Evolutionary conservation across 345 rosid genomes (phyloP).

Genomic region (Citrus reticulata): DNA sequence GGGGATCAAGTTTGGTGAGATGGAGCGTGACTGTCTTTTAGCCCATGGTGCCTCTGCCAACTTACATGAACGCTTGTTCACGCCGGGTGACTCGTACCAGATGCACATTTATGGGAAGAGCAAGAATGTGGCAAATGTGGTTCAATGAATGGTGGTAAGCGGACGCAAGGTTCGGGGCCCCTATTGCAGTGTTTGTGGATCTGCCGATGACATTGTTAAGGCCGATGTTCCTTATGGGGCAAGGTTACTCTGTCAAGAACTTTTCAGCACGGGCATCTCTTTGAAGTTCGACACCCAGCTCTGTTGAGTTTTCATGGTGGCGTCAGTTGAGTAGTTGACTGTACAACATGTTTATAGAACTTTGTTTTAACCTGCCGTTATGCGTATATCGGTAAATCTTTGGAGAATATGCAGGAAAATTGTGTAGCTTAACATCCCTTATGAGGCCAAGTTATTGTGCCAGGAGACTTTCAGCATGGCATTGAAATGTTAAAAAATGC

Average conservation of each 20-base stretch:
- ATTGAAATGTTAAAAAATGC: not conserved
- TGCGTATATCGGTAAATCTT: not conserved
- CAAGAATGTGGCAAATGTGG: conserved; percentile 56
- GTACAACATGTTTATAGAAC: not conserved
- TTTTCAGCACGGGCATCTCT: conserved; percentile 76
- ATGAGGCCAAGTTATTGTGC: not conserved
- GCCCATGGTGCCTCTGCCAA: conserved; percentile 88
- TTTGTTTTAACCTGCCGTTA: not conserved
- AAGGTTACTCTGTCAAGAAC: conserved; percentile 70
- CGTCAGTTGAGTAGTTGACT: too few relatives aligned
- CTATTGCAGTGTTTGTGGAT: conserved; percentile 54
- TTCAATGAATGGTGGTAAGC: conserved; percentile 52
- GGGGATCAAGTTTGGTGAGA: conserved; percentile 94
- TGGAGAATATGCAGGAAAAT: not conserved
- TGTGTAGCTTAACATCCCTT: not conserved
- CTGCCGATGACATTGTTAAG: conserved; percentile 55
- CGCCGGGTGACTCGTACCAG: conserved; percentile 66
- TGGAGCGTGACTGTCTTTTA: conserved; percentile 88
- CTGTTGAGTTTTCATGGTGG: conserved; percentile 30
- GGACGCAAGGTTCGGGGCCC: conserved; percentile 82
- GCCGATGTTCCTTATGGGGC: conserved; percentile 75
- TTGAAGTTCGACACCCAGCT: conserved; percentile 60
- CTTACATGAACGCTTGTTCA: conserved; percentile 76
- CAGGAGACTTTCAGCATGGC: not conserved
- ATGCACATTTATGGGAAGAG: conserved; percentile 72